Base-by-base conservation (phyloP, 2,329 filamentous ascomycete species). In the Colletotrichum viniferum region DNA sequence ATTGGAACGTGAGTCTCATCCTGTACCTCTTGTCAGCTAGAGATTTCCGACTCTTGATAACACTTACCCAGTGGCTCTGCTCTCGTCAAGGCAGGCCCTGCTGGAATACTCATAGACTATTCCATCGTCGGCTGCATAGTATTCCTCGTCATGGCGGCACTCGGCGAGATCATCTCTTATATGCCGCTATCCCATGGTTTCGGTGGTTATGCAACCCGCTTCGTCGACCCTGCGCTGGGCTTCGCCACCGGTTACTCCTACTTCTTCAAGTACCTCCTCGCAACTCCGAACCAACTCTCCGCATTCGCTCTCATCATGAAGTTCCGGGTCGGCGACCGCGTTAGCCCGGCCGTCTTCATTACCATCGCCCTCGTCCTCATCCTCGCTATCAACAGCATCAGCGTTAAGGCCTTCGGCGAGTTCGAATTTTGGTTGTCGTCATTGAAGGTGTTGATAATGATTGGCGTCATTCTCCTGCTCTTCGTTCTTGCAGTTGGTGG, bases 181-280 rank as follows among this genome's bases (percentile, higher is more conserved):
- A 69, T 82, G n/a, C 81, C 82, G 0, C 74, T 80, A 48, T 78
- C 79, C n/a, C 80, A 82, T 30, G 80, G 91, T 75, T 94, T 94
- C 80, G 90, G 91, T 60, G 91, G 91, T 63, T 94, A 93, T 77
- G 92, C 92, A 26, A 87, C 89, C 58, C 88, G 92, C 67, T 94
- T 92, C 83, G 89, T 89, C 78, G 92, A 94, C 79, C 71, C 71
- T 24, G 71, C 71, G 9, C 71, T 73, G 7, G 71, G 71, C 3
- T 73, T 73, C 61, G 67, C 75, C 7, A 77, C 68, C 7, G 72
- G 68, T 28, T 75, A 74, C 36, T 60, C 36, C 34, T 76, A 76
- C 58, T 71, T 72, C 56, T 72, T 68, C 60, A 76, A 76, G 28
- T 75, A 69, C 13, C 52, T 71, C 18, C 38, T 76, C 18, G 82